These are phyloP conservation scores for Backusella westeae DNA, from an alignment of 192 early-diverging fungal species.

Conservation along the genomic window DNA sequence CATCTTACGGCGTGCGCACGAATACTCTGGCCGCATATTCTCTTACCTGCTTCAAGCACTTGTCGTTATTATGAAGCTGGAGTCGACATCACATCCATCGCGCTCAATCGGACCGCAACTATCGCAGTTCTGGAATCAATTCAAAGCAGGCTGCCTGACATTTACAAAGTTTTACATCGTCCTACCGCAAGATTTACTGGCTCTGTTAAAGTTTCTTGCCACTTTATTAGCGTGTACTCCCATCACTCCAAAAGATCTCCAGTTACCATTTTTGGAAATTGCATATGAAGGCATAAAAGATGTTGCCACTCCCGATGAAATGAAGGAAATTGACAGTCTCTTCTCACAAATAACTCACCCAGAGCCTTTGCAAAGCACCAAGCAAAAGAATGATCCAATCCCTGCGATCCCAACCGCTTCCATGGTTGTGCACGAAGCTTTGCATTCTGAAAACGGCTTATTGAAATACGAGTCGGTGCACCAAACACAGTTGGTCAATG, in stretches of 20 bases:
- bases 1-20: background rate
- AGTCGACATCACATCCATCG: background rate
- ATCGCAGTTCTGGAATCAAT: background rate
- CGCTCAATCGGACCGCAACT: background rate
- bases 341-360: background rate
- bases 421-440: background rate
- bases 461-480: background rate
- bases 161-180: background rate
- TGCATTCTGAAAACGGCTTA: background rate
- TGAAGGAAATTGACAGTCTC: background rate
- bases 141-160: background rate
- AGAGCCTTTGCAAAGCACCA: too few relatives aligned
- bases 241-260: background rate
- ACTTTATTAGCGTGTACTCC: background rate
- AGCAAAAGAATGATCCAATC: background rate
- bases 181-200: conserved; percentile 4
- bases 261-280: background rate
- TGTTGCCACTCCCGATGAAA: background rate
- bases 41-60: background rate
- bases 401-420: background rate
- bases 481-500: background rate
- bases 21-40: background rate
- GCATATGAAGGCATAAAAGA: background rate
- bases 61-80: background rate
- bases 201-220: background rate